Conservation (phyloP, 2,329 filamentous ascomycete genomes). For the Dactylellina drechsleri region DNA sequence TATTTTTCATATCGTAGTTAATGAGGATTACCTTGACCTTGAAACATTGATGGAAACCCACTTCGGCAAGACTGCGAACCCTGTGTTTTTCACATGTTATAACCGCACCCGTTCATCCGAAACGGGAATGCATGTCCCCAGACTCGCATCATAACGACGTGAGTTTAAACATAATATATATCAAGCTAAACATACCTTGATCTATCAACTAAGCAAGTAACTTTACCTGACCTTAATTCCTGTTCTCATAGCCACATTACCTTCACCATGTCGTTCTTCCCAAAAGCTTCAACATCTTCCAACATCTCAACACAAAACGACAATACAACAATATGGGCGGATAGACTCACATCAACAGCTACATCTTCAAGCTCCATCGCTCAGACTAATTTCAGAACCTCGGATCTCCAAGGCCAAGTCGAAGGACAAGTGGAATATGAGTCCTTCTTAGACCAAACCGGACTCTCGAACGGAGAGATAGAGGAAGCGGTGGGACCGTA, state of each 20-base stretch:
- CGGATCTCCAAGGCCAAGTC: not conserved
- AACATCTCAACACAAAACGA: constrained; percentile 51
- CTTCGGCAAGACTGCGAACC: constrained; percentile 48
- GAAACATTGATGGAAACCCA: too few relatives aligned
- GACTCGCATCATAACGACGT: too few relatives aligned
- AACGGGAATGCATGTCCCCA: not conserved
- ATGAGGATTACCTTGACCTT: too few relatives aligned
- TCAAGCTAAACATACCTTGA: too few relatives aligned
- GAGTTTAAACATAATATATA: too few relatives aligned
- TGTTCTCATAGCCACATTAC: not conserved
- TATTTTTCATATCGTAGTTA: too few relatives aligned
- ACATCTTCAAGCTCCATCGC: constrained; percentile 23
- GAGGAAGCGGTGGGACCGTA: constrained; percentile 37
- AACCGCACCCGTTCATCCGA: constrained; percentile 22
- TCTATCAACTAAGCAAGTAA: too few relatives aligned
- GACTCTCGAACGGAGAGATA: not conserved
- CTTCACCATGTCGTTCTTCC: constrained; percentile 33
- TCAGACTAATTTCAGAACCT: constrained; percentile 25
- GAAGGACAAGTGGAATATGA: constrained; percentile 25
- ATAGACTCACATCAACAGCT: constrained; percentile 11
- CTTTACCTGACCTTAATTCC: too few relatives aligned
- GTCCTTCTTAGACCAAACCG: constrained; percentile 11
- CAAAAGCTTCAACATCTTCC: constrained; percentile 43
- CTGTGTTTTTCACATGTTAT: constrained; percentile 46
- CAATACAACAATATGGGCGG: constrained; percentile 37